Evolutionary conservation across 2,329 filamentous ascomycete genomes (phyloP).

Genomic region (Aspergillus novofumigatus): DNA sequence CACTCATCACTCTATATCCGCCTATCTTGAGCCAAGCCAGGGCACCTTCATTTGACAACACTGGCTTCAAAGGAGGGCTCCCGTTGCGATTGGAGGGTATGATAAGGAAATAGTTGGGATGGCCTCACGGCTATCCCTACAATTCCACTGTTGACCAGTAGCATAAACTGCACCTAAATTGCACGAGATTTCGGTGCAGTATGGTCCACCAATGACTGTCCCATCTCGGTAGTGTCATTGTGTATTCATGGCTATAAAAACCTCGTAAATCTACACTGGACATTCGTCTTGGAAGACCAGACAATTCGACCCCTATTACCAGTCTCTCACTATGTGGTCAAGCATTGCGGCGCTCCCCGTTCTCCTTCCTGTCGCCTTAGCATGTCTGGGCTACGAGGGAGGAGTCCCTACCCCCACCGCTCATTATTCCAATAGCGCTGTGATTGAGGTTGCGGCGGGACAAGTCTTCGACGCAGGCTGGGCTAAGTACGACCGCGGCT

Average conservation of each 20-base stretch:
- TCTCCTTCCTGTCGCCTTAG: conserved; percentile 11
- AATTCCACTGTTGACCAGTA: too few species aligned
- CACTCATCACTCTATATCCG: background rate
- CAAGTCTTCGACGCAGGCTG: conserved; percentile 47
- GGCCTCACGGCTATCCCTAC: background rate
- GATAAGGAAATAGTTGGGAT: background rate
- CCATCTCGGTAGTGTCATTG: background rate
- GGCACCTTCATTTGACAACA: background rate
- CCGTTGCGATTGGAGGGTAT: background rate
- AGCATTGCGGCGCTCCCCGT: conserved; percentile 1
- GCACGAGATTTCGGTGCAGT: background rate
- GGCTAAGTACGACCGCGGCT: conserved; percentile 42
- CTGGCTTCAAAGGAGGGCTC: background rate
- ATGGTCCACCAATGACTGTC: background rate
- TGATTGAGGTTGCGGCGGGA: conserved; percentile 41
- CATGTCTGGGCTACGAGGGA: conserved; percentile 16
- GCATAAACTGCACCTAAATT: background rate
- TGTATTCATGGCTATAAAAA: background rate
- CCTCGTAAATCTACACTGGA: background rate
- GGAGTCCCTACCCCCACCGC: conserved; percentile 10
- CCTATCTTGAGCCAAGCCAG: background rate
- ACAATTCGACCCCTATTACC: background rate
- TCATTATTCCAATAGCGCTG: conserved; percentile 19
- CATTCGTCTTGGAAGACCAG: background rate
- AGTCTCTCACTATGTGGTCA: conserved; percentile 3